Percentiles rank a stretch among this genome's conserved stretches.
Evolutionary conservation across 1,139 yeast species (phyloP).

Genomic region (Candida albicans): DNA sequence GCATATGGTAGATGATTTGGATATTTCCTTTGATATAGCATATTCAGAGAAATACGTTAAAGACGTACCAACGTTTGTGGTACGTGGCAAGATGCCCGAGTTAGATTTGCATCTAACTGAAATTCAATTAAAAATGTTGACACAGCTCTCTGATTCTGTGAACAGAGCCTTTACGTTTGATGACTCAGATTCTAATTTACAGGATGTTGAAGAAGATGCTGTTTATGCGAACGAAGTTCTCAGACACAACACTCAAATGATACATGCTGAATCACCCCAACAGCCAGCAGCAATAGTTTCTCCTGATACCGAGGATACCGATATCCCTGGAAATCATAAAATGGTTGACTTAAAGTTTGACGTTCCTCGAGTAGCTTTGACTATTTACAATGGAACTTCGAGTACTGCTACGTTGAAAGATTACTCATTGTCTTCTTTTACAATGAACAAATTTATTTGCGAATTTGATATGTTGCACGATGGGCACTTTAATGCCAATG

Average conservation of each 20-base stretch:
- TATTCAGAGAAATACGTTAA: conserved; percentile 44
- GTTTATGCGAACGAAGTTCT: conserved; percentile 50
- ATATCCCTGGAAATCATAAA: conserved; percentile 30
- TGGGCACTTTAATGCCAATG: conserved; percentile 57
- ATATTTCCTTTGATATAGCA: conserved; percentile 61
- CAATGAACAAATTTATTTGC: conserved; percentile 59
- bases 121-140: conserved; percentile 63
- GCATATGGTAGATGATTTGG: conserved; percentile 70
- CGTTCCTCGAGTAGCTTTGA: conserved; percentile 64
- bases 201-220: conserved; percentile 69
- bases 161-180: conserved; percentile 53
- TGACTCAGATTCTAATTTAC: conserved; percentile 37
- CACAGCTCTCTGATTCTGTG: conserved; percentile 56
- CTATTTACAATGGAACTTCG: conserved; percentile 60
- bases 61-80: conserved; percentile 51
- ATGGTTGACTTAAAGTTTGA: conserved; percentile 53
- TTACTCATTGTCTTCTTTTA: conserved; percentile 54
- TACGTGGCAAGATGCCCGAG: conserved; percentile 65
- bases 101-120: conserved; percentile 73
- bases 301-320: background rate
- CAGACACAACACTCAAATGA: conserved; percentile 24
- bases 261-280: conserved; percentile 6
- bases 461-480: conserved; percentile 52
- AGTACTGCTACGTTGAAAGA: conserved; percentile 32
- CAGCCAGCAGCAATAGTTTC: background rate